Base-by-base conservation (phyloP, 2,329 filamentous ascomycete genomes). In the Colletotrichum cereale region DNA sequence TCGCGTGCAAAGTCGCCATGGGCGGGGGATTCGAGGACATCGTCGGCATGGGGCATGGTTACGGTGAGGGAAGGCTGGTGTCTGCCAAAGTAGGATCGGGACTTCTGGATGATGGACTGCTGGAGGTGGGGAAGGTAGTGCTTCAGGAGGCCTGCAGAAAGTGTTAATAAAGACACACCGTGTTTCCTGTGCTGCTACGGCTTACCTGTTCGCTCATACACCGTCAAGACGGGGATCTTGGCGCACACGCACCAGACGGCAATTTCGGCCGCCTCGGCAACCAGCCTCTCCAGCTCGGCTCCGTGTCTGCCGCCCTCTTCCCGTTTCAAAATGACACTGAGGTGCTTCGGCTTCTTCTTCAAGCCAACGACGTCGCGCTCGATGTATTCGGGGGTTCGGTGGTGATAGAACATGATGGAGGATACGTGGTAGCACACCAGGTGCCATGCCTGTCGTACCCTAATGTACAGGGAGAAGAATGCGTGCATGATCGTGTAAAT, bases 331-430 rank as follows among this genome's bases (percentile, higher is more conserved):
- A 98, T 91, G 14, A 97, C 92, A 78, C 95, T 98, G 62, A 99
- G 81, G 79, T 99, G 96, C 75, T 92, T 89, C 2, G 96, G 96
- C 72, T 97, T 82, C 76, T 92, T 90, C 69, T 86, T 87, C 68
- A 99, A 82, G 12, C 88, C 87, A 80, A 90, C 90, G 34, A 98
- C 92, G 83, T 99, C 96, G 77, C 92, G 91, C 78, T 92, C 91
- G 76, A 99, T 97, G 79, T 97, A 90, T 79, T 97, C 94, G 10
- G 96, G 96, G 0, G 96, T 97, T 63, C 94, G 93, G 82, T 99
- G 96, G 83, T 99, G 97, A 84, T 99, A 96, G 81, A 96, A 95
- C 66, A 97, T 86, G 73, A 98, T 88, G 12, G 94, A 93, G 64
- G 94, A 89, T 74, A 96, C 84, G 71, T 93, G 91, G 80, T 96